Evolutionary conservation across 1,284 basidiomycete species (phyloP), one percentile per base, ranked within the genome.

Genomic region (Trichosporon ovoides): DNA sequence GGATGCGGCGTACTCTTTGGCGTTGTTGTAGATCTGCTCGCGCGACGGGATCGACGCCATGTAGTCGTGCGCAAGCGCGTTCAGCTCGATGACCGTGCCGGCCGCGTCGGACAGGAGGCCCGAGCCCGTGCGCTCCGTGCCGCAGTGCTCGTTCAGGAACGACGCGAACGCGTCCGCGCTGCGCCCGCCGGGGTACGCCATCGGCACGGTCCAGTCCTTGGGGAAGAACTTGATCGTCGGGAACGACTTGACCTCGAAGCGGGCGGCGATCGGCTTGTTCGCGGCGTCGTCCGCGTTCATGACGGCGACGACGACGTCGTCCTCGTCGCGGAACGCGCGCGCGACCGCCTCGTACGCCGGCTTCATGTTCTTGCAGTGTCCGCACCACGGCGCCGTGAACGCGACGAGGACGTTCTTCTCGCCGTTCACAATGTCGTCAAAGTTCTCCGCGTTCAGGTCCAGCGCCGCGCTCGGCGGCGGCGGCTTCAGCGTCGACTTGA

Each of bases 181-280:
- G 49, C 80, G 64, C 22, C 74, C 74, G 20, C 56, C 53, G 19
- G 63, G 55, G 76, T 96, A 96, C 20, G 78, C 79, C 56, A 85
- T 79, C 12, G 85, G 83, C 63, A 84, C 80, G 53, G 69, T 65
- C 35, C 55, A 56, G 13, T 70, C 71, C 89, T 73, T 87, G 87
- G 68, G 89, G 85, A 94, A 97, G 82, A 95, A 96, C 77, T 90
- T 93, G 80, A 98, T 85, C 16, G 93, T 98, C 0, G 95, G 95
- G 85, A 81, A 89, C 61, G 85, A 83, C 38, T 78, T 74, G 60
- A 96, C 82, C 13, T 81, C 87, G 72, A 91, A 93, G 68, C 84
- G 83, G 51, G 77, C 68, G n/a, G 87, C 86, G 58, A 97, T 78
- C 24, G 82, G 83, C 67, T 83, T 83, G 82, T 96, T 95, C 68